Evolutionary conservation across 306 rosid species (phyloP).

Genomic region (Quercus cerris): DNA sequence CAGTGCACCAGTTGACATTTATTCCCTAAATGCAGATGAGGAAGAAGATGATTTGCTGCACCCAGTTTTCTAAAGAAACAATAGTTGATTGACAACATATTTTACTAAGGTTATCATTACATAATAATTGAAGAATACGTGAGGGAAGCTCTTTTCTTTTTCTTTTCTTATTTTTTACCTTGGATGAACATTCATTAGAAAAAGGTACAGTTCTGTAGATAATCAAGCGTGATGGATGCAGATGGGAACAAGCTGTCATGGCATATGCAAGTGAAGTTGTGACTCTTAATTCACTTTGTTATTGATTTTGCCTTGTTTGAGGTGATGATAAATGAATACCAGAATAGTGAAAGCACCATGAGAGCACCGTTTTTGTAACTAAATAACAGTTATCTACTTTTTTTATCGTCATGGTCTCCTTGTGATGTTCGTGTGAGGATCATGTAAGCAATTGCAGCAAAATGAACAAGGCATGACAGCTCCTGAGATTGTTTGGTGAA

Average conservation of each 20-base stretch:
- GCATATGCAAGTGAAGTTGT: background rate
- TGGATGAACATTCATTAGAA: background rate
- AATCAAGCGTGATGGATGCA: background rate
- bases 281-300: background rate
- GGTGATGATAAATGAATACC: background rate
- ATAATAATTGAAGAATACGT: background rate
- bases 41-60: constrained; percentile 38
- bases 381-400: background rate
- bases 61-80: constrained; percentile 30
- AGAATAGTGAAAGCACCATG: background rate
- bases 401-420: background rate
- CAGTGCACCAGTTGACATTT: constrained; percentile 82
- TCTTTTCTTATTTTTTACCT: background rate
- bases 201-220: background rate
- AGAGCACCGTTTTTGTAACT: constrained; percentile 1
- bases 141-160: background rate
- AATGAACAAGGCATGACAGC: too few species aligned
- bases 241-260: background rate
- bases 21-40: constrained; percentile 51
- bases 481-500: too few species aligned
- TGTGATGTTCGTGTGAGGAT: background rate
- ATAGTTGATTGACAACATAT: background rate
- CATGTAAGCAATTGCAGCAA: too few species aligned
- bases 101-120: background rate
- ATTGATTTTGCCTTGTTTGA: background rate